Base-by-base conservation (phyloP, 1,284 basidiomycete genomes). In the Apiotrichum siamense region DNA sequence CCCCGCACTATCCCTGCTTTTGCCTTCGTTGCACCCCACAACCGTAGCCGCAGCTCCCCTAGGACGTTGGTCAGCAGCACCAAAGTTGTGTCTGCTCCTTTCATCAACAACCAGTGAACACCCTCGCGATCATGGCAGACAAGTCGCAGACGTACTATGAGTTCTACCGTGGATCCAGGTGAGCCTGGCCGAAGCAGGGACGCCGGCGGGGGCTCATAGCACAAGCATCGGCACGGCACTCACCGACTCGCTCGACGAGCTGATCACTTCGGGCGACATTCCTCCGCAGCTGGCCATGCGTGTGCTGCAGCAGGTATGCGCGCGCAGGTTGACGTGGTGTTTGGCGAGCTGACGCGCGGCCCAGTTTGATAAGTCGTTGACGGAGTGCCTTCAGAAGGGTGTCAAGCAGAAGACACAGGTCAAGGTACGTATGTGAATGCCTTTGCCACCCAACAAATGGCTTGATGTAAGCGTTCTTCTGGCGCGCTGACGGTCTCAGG, bases 201-300 rank as follows among this genome's bases (percentile, higher is more conserved):
- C 13, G 21, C 36, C 17, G 31, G 11, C 27, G 5, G 20, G 20
- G 21, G 31, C 38, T 25, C 24, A 42, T 26, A 23, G 24, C 52
- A 2, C 17, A 65, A 97, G 94, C 61, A 90, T 97, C 74, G 94
- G 94, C 37, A 90, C 93, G 80, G 91, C 94, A 41, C 81, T 98
- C 50, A 97, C 94, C n/a, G 94, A 98, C 78, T 92, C 94, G 58
- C 83, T 98, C 63, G 94, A 98, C 76, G 94, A 98, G 77, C 83
- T 98, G 56, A 98, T 98, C 67, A 96, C 93, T 46, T 89, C 87
- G 62, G 94, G 94, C 2, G 86, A 90, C 52, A 97, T 98, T 64
- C 96, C 93, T 20, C 94, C 96, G 2, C 93, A 98, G 75, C 76
- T 98, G 57, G 94, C 94, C 13, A 92, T 97, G 87, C 88, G 94